Evolutionary conservation across 1,284 basidiomycete genomes (phyloP).

Genomic region (Somion occarium): DNA sequence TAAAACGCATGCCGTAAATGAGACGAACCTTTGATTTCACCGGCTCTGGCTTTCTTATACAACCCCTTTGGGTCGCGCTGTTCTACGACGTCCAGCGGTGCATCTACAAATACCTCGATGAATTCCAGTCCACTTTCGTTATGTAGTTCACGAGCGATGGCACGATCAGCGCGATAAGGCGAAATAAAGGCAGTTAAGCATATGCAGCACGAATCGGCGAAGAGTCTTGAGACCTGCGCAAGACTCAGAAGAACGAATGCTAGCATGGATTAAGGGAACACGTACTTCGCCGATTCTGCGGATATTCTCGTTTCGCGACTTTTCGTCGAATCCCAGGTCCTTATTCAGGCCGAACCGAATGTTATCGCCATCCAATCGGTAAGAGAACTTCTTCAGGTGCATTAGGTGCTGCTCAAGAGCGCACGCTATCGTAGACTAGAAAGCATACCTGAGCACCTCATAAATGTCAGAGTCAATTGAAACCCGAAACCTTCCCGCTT

Average conservation of each 20-base stretch:
- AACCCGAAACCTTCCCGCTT: conserved; percentile 68
- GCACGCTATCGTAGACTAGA: conserved; percentile 92
- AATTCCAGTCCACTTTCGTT: conserved; percentile 72
- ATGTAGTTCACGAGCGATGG: conserved; percentile 83
- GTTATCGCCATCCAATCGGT: conserved; percentile 97
- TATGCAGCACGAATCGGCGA: conserved; percentile 84
- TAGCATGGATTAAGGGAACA: not conserved
- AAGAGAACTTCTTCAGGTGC: conserved; percentile 81
- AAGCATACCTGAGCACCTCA: conserved; percentile 1
- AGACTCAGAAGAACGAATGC: not conserved
- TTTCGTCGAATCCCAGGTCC: conserved; percentile 95
- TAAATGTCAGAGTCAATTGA: not conserved
- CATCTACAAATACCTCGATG: conserved; percentile 94
- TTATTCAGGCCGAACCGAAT: conserved; percentile 97
- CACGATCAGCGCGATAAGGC: conserved; percentile 89
- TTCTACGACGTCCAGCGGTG: conserved; percentile 86
- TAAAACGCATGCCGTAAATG: not conserved
- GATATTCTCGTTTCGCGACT: conserved; percentile 96
- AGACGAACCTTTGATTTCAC: conserved; percentile 87
- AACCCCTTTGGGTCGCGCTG: conserved; percentile 95
- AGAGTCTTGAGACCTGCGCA: conserved; percentile 85
- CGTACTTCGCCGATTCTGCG: conserved; percentile 92
- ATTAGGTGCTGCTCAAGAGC: conserved; percentile 96
- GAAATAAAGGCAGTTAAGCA: conserved; percentile 98
- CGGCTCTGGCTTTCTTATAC: conserved; percentile 95